These are phyloP conservation scores for Pelagophyceae sp. DNA, from an alignment of 352 stramenopile genomes.

Conservation along the genomic window DNA sequence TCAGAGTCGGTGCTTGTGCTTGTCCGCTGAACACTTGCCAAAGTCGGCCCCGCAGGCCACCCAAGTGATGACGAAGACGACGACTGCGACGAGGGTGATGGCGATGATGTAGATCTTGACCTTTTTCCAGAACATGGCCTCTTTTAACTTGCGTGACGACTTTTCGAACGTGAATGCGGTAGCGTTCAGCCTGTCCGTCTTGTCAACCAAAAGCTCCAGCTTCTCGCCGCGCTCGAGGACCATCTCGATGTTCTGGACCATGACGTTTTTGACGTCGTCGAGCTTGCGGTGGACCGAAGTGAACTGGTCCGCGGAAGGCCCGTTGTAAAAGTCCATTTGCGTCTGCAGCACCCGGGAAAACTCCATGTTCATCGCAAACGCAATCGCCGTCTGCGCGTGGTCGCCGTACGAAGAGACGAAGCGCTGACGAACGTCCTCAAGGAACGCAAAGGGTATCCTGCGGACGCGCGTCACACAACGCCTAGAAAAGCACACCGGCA, in stretches of 20 bases:
- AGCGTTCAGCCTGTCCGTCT: slow-evolving; percentile 39
- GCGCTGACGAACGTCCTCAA: slow-evolving; percentile 89
- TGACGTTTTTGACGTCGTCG: slow-evolving; percentile 93
- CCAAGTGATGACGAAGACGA: slow-evolving; percentile 39
- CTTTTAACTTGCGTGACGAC: slow-evolving; percentile 70
- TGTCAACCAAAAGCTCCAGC: slow-evolving; percentile 85
- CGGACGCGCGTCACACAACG: too few relatives aligned
- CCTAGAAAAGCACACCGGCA: too few relatives aligned
- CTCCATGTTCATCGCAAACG: slow-evolving; percentile 94
- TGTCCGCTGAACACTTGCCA: too few relatives aligned
- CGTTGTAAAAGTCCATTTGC: slow-evolving; percentile 81
- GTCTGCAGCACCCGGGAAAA: slow-evolving; percentile 86
- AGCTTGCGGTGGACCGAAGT: slow-evolving; percentile 85
- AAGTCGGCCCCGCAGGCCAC: slow-evolving; percentile 18
- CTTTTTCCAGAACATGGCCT: slow-evolving; percentile 56
- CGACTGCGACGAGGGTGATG: slow-evolving; percentile 36
- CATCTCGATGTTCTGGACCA: slow-evolving; percentile 99
- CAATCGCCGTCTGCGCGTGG: slow-evolving; percentile 69
- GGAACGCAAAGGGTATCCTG: slow-evolving; percentile 92
- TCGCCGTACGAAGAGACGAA: slow-evolving; percentile 63
- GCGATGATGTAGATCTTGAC: slow-evolving; percentile 38
- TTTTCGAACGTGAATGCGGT: slow-evolving; percentile 85
- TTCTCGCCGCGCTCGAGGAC: slow-evolving; percentile 95
- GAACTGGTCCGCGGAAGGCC: slow-evolving; percentile 79
- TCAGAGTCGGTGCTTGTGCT: too few relatives aligned